phyloP scores from a whole-genome alignment of 2,329 filamentous ascomycete species.

The Iodosphaeria phyllophila region DNA sequence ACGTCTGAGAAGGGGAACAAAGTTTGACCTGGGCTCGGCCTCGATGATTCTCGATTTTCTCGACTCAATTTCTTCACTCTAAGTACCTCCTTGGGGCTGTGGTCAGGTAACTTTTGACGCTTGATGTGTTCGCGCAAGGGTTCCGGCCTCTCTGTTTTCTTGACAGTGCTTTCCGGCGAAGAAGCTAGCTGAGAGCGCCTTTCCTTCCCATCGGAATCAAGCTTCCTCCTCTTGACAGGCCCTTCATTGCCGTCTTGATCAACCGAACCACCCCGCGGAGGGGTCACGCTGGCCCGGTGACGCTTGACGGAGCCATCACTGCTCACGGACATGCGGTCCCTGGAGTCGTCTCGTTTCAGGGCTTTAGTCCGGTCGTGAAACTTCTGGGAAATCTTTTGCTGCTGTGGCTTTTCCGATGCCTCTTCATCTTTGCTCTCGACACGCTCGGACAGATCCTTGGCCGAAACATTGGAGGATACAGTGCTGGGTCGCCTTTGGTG shows the following conservation, averaged over 20 bases:
- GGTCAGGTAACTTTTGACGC: conserved; percentile 13
- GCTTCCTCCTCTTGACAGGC: conserved; percentile 34
- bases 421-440: conserved; percentile 31
- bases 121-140: conserved; percentile 22
- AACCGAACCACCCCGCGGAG: conserved; percentile 29
- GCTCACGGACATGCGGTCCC: conserved; percentile 30
- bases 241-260: conserved; percentile 34
- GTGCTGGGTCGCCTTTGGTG: conserved; percentile 38
- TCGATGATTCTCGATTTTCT: conserved; percentile 21
- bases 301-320: conserved; percentile 38
- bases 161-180: conserved; percentile 27
- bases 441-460: conserved; percentile 33
- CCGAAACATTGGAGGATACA: conserved; percentile 35
- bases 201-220: conserved; percentile 35
- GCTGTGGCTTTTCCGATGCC: conserved; percentile 24
- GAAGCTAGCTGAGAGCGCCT: conserved; percentile 22
- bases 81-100: conserved; percentile 16
- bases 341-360: conserved; percentile 40
- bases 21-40: conserved; percentile 28
- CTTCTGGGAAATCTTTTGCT: conserved; percentile 27
- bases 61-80: conserved; percentile 20
- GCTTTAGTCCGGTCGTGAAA: conserved; percentile 41
- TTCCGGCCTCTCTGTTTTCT: conserved; percentile 21
- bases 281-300: conserved; percentile 38
- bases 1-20: no score